A percentile compares a stretch with the other conserved stretches of the same genome.
These are phyloP conservation scores for Candida nanaspora DNA, from an alignment of 805 yeast genomes.

Conservation along the genomic window DNA sequence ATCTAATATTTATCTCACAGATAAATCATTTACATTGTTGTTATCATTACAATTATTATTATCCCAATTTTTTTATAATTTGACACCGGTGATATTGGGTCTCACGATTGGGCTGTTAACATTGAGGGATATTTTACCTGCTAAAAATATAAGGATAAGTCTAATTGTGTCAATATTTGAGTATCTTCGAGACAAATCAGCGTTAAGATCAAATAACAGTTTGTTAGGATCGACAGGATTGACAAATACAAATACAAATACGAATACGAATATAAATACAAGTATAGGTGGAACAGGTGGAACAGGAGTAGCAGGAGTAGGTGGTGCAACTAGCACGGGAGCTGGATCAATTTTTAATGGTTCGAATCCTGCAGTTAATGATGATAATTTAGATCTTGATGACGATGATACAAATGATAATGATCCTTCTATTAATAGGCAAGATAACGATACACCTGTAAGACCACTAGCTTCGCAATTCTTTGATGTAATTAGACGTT, in stretches of 20 bases:
- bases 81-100: conserved; percentile 15
- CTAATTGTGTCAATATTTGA: not conserved
- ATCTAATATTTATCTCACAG: conserved; percentile 4
- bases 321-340: too few species aligned
- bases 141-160: conserved; percentile 12
- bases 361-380: not conserved
- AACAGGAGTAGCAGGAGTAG: too few species aligned
- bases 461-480: conserved; percentile 56
- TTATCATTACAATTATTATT: conserved; percentile 8
- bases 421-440: conserved; percentile 27
- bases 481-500: conserved; percentile 47
- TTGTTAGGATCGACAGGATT: not conserved
- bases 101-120: conserved; percentile 31
- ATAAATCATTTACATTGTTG: not conserved
- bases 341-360: too few species aligned
- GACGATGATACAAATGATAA: conserved; percentile 2
- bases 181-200: not conserved
- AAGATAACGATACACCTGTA: conserved; percentile 45
- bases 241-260: not conserved
- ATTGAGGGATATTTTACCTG: conserved; percentile 30
- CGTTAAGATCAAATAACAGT: not conserved
- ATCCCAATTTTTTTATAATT: not conserved
- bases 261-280: too few species aligned
- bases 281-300: not conserved
- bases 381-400: not conserved